These are phyloP conservation scores for Extremus antarcticus DNA, from an alignment of 495 filamentous ascomycete genomes.

Conservation along the genomic window DNA sequence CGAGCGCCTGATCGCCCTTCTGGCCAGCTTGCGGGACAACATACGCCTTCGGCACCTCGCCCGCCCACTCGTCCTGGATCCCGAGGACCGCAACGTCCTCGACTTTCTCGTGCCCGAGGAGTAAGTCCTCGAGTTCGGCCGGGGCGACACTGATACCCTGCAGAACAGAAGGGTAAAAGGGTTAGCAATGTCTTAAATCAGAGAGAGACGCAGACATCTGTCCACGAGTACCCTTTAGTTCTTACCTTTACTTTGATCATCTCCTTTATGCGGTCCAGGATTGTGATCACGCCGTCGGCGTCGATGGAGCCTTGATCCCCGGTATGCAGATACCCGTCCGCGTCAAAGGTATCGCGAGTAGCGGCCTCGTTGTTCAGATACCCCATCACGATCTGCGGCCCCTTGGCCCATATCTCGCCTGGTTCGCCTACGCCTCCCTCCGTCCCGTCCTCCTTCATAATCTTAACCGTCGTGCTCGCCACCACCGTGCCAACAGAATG, in stretches of 20 bases:
- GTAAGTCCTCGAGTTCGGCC: conserved; percentile 55
- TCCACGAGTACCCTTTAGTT: no score
- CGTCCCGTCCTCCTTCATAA: conserved; percentile 40
- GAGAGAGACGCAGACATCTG: no score
- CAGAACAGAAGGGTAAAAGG: no score
- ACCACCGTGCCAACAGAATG: conserved; percentile 50
- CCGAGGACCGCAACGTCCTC: conserved; percentile 51
- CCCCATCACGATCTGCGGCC: conserved; percentile 48
- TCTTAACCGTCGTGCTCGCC: conserved; percentile 50
- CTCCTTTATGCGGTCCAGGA: conserved; percentile 69
- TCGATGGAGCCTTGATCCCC: conserved; percentile 55
- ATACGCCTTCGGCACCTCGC: conserved; percentile 56
- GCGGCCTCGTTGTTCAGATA: conserved; percentile 46
- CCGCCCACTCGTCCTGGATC: conserved; percentile 48
- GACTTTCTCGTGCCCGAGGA: conserved; percentile 46
- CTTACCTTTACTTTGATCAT: conserved; percentile 73
- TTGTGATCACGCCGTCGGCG: conserved; percentile 48
- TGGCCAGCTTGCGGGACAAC: conserved; percentile 40
- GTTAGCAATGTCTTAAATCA: no score
- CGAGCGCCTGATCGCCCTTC: conserved; percentile 25
- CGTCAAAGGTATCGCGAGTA: conserved; percentile 49
- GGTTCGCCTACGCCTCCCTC: conserved; percentile 39
- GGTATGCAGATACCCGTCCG: conserved; percentile 52
- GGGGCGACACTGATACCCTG: conserved; percentile 59
- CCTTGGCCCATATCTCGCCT: conserved; percentile 51